Evolutionary conservation across 345 rosid genomes (phyloP).

Genomic region (Bruguiera sexangula): DNA sequence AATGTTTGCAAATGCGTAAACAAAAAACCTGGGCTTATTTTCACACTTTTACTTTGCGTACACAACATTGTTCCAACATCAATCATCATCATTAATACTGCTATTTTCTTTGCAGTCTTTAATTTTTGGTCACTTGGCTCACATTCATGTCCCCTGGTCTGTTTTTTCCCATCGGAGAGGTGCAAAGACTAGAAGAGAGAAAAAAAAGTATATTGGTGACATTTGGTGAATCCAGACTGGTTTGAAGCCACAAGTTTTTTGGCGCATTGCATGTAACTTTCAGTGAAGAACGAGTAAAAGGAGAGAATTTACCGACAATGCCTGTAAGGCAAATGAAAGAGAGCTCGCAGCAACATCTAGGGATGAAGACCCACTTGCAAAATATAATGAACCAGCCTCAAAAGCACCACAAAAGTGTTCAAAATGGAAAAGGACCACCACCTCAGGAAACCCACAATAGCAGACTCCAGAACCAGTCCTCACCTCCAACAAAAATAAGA

Average conservation of each 20-base stretch:
- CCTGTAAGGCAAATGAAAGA: conserved; percentile 91
- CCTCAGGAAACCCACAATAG: conserved; percentile 35
- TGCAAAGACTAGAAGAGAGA: conserved; percentile 18
- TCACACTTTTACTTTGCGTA: conserved; percentile 21
- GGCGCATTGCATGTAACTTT: conserved; percentile 14
- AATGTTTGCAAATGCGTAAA: conserved; percentile 33
- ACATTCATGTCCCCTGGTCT: conserved; percentile 36
- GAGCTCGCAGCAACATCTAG: conserved; percentile 61
- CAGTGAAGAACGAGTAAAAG: conserved; percentile 2
- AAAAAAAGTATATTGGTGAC: conserved; percentile 20
- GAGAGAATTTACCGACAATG: conserved; percentile 33
- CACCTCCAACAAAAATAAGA: conserved; percentile 63
- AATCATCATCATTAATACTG: conserved; percentile 23
- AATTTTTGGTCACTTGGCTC: conserved; percentile 25
- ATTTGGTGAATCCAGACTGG: conserved; percentile 29
- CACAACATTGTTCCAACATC: conserved; percentile 22
- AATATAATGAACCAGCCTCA: conserved; percentile 48
- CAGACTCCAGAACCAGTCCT: conserved; percentile 47
- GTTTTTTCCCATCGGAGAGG: conserved; percentile 12
- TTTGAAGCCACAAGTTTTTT: conserved; percentile 5
- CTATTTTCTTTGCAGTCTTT: conserved; percentile 28
- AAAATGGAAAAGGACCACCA: conserved; percentile 69
- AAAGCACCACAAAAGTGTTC: conserved; percentile 54
- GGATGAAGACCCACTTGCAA: conserved; percentile 61
- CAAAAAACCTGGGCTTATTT: conserved; percentile 18